Evolutionary conservation across 768 basidiomycete genomes (phyloP).

Genomic region (Baorangia bicolor): DNA sequence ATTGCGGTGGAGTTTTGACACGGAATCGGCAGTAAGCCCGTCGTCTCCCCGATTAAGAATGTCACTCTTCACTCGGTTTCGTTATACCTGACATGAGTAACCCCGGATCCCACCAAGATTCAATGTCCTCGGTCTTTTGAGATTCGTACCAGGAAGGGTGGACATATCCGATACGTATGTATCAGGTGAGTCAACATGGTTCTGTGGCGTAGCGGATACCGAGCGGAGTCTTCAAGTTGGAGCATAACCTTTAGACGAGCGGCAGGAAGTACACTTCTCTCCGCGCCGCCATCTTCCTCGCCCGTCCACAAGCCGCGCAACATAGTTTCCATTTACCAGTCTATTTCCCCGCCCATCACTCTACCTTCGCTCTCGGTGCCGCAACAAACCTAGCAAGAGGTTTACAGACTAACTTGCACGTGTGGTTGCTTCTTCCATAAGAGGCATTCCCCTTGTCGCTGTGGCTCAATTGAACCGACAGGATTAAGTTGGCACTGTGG

Average conservation of each 20-base stretch:
- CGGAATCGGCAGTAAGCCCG: background rate
- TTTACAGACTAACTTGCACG: background rate
- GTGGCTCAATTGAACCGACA: background rate
- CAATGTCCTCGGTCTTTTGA: background rate
- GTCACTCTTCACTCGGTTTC: background rate
- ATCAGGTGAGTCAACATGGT: slow-evolving; percentile 11
- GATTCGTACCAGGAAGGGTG: background rate
- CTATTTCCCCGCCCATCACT: background rate
- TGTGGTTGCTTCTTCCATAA: background rate
- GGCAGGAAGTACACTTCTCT: background rate
- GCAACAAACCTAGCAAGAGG: background rate
- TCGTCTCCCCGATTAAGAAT: background rate
- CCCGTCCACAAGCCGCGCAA: background rate
- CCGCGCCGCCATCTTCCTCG: background rate
- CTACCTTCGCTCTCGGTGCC: background rate
- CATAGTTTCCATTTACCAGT: background rate
- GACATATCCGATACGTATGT: background rate
- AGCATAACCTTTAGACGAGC: background rate
- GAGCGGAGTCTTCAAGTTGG: background rate
- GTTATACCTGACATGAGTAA: background rate
- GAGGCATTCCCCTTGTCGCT: background rate
- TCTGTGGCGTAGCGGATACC: slow-evolving; percentile 25
- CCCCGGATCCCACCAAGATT: background rate
- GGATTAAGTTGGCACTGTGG: background rate
- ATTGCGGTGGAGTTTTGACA: slow-evolving; percentile 1